Conservation (phyloP, 2,329 filamentous ascomycete species). For the Pseudopyrenochaeta lycopersici region DNA sequence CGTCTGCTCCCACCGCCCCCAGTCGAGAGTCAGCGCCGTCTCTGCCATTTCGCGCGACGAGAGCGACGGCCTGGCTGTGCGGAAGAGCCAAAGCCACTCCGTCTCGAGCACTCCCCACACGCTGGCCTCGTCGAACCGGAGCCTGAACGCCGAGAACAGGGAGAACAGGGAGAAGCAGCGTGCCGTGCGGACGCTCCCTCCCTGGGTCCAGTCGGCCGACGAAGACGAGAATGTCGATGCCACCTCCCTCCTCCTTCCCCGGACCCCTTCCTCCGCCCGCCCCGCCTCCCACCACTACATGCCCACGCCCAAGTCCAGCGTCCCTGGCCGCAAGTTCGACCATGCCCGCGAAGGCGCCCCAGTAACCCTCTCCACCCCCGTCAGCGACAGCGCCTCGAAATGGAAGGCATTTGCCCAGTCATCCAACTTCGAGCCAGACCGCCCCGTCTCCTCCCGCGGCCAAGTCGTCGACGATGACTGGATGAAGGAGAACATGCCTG, state of each 20-base stretch:
- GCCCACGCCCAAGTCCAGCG: slow-evolving; percentile 50
- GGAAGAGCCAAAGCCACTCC: slow-evolving; percentile 45
- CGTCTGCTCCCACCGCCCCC: slow-evolving; percentile 39
- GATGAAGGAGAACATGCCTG: slow-evolving; percentile 60
- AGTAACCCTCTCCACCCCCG: slow-evolving; percentile 44
- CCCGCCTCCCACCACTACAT: slow-evolving; percentile 50
- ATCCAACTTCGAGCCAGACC: slow-evolving; percentile 38
- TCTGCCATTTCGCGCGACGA: slow-evolving; percentile 38
- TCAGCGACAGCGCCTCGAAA: slow-evolving; percentile 47
- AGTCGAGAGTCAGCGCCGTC: slow-evolving; percentile 40
- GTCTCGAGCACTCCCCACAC: slow-evolving; percentile 48
- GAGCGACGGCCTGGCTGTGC: slow-evolving; percentile 29
- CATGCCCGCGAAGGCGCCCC: slow-evolving; percentile 49
- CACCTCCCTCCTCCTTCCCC: slow-evolving; percentile 43
- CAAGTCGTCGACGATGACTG: slow-evolving; percentile 54
- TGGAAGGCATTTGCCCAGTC: slow-evolving; percentile 51
- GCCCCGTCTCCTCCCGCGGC: slow-evolving; percentile 38
- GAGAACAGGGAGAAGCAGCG: slow-evolving; percentile 46
- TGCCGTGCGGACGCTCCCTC: slow-evolving; percentile 46
- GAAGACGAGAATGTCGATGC: slow-evolving; percentile 45
- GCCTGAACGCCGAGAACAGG: slow-evolving; percentile 28
- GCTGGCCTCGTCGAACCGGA: slow-evolving; percentile 45
- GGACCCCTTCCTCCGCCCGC: slow-evolving; percentile 44
- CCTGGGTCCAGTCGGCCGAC: slow-evolving; percentile 51
- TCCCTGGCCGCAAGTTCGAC: slow-evolving; percentile 50